phyloP scores from a whole-genome alignment of 2,329 filamentous ascomycete genomes.

The Aaosphaeria arxii region DNA sequence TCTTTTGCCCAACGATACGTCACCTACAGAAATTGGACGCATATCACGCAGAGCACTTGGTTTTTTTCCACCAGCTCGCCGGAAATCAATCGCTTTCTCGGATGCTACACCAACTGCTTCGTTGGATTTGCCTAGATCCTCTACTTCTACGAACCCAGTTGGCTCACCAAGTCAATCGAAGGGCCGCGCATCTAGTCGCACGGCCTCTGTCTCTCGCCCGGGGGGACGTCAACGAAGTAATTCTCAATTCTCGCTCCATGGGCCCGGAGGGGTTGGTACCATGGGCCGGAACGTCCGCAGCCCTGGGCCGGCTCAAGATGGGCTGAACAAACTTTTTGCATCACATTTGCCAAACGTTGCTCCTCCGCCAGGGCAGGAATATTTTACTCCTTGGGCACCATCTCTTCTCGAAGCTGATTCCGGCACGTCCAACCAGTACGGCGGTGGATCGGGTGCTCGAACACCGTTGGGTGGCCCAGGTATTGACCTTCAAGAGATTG shows the following conservation, averaged over 20 bases:
- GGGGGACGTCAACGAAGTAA: conserved; percentile 34
- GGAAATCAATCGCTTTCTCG: conserved; percentile 75
- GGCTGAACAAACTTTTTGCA: conserved; percentile 78
- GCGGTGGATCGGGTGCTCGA: conserved; percentile 26
- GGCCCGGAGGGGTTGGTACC: conserved; percentile 85
- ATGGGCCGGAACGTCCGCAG: conserved; percentile 67
- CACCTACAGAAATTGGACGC: conserved; percentile 80
- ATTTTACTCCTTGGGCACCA: conserved; percentile 40
- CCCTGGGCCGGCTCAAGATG: conserved; percentile 80
- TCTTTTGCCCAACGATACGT: conserved; percentile 65
- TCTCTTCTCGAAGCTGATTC: conserved; percentile 29
- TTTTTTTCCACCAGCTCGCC: conserved; percentile 86
- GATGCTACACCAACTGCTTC: conserved; percentile 64
- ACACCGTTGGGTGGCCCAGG: conserved; percentile 29
- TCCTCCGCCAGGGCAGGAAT: conserved; percentile 56
- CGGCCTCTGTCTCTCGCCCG: conserved; percentile 35
- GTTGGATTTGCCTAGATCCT: conserved; percentile 56
- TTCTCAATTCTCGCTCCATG: conserved; percentile 60
- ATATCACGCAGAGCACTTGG: conserved; percentile 77
- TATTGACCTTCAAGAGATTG: conserved; percentile 71
- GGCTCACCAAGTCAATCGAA: conserved; percentile 24
- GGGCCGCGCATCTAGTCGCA: conserved; percentile 36
- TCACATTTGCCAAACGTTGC: conserved; percentile 78
- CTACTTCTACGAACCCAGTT: conserved; percentile 25
- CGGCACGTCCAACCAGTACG: conserved; percentile 22